Base-by-base conservation (phyloP, 129 eudicot genomes). In the Glebionis coronaria region DNA sequence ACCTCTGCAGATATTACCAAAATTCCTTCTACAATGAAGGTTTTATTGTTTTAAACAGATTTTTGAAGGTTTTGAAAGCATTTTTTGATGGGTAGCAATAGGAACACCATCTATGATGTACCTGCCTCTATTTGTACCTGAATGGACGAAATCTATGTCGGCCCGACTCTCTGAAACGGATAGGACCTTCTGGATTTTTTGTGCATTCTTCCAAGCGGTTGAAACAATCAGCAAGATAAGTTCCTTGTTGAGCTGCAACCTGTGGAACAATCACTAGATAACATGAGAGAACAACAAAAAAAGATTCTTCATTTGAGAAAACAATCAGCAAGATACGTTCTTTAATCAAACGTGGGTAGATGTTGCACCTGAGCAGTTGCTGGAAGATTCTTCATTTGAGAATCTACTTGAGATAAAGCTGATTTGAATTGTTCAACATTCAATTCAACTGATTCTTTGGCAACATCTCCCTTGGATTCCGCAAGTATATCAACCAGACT, bases 221-320 rank as follows among this genome's bases (percentile, higher is more conserved):
- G 75, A 90, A 90, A 73, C 97, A 90, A 50, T 87, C 79, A 25
- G 97, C 95, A 68, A 90, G 91, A 75, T 86, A 90, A n/a, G 89
- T 78, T 55, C 97, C 97, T 82, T 90, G 95, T 76, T 90, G 97
- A 58, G 97, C 87, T 12, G 97, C 97, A 86, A 90, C 97, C 95
- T 90, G 84, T 21, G 59, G 78, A 64, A 13, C 27, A 74, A 69
- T 68, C 40, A 77, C 51, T 44, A 50, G 49, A 62, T 15, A 54
- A 44, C 51, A 40, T 74, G 9, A 74, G 76, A 25, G 40, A 13
- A 60, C 28, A 45, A 16, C 19, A 61, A 6, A 14, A 16, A 44
- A 63, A 9, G 2, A 35, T n/a, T n/a, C n/a, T n/a, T n/a, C n/a
- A n/a, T n/a, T n/a, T n/a, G n/a, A n/a, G n/a, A n/a, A n/a, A n/a